Conservation (phyloP, 1,139 yeast genomes). For the Starmera stellimalicola region DNA sequence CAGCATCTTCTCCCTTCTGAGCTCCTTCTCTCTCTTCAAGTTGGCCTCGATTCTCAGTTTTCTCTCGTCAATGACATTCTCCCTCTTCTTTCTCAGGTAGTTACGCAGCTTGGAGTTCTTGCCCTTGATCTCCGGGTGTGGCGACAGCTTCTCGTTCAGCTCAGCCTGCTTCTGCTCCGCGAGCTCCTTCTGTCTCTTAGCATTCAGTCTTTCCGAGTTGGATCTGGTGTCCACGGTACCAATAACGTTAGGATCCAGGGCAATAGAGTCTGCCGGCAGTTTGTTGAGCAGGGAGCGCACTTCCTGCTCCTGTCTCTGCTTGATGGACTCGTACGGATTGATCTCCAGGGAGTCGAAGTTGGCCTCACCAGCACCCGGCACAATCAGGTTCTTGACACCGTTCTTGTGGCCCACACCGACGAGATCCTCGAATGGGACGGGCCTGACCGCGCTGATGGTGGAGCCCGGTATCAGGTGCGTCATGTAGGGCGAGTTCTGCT, state of each 20-base stretch:
- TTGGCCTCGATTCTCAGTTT: constrained; percentile 74
- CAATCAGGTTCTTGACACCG: constrained; percentile 72
- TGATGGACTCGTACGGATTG: constrained; percentile 86
- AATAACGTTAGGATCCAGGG: constrained; percentile 80
- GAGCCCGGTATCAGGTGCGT: constrained; percentile 78
- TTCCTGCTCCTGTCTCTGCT: constrained; percentile 91
- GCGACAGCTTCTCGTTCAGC: constrained; percentile 31
- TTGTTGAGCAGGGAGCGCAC: constrained; percentile 81
- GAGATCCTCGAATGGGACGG: constrained; percentile 94
- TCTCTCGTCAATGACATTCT: constrained; percentile 84
- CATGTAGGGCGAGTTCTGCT: constrained; percentile 74
- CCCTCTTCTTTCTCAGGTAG: constrained; percentile 74
- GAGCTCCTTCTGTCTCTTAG: constrained; percentile 45
- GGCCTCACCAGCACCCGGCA: constrained; percentile 98
- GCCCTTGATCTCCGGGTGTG: constrained; percentile 59
- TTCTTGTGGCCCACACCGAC: constrained; percentile 77
- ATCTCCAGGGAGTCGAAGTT: constrained; percentile 90
- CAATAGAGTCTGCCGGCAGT: constrained; percentile 84
- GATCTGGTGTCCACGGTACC: constrained; percentile 79
- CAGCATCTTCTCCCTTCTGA: constrained; percentile 47
- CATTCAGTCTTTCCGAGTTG: constrained; percentile 49
- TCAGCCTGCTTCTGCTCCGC: constrained; percentile 27
- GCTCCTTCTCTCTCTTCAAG: constrained; percentile 62
- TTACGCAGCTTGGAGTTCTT: constrained; percentile 79
- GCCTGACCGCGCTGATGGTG: constrained; percentile 53